Conservation (phyloP, 2,329 filamentous ascomycete genomes). For the Fusarium bulbicola region DNA sequence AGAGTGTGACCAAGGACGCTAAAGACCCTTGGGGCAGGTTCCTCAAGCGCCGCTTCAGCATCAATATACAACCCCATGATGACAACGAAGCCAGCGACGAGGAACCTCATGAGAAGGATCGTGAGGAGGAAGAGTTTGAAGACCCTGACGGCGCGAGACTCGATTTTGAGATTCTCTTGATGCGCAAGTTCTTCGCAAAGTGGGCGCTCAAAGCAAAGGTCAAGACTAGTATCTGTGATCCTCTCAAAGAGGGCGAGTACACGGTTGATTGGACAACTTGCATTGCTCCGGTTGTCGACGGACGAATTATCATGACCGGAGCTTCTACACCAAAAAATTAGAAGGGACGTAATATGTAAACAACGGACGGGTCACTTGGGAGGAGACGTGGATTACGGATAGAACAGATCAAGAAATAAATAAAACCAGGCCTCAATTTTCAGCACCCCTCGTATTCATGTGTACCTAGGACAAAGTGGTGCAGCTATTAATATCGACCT, state of each 20-base stretch:
- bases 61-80: conserved; percentile 46
- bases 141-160: conserved; percentile 53
- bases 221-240: conserved; percentile 60
- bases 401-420: conserved; percentile 1
- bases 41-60: conserved; percentile 47
- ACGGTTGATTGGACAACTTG: conserved; percentile 81
- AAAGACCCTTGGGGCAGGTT: conserved; percentile 50
- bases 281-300: conserved; percentile 81
- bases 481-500: neutral
- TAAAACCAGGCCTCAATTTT: neutral
- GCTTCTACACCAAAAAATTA: conserved; percentile 19
- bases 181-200: conserved; percentile 74
- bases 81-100: conserved; percentile 56
- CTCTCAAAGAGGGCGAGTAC: conserved; percentile 66
- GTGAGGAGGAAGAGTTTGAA: conserved; percentile 44
- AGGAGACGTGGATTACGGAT: neutral
- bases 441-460: neutral
- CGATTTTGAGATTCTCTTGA: conserved; percentile 68
- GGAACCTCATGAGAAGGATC: conserved; percentile 35
- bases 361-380: neutral
- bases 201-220: conserved; percentile 78
- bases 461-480: neutral
- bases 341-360: neutral
- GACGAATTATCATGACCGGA: conserved; percentile 69
- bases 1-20: conserved; percentile 30